phyloP scores from a whole-genome alignment of 192 early-diverging fungal species.

The Globomyces pollinis-pini region DNA sequence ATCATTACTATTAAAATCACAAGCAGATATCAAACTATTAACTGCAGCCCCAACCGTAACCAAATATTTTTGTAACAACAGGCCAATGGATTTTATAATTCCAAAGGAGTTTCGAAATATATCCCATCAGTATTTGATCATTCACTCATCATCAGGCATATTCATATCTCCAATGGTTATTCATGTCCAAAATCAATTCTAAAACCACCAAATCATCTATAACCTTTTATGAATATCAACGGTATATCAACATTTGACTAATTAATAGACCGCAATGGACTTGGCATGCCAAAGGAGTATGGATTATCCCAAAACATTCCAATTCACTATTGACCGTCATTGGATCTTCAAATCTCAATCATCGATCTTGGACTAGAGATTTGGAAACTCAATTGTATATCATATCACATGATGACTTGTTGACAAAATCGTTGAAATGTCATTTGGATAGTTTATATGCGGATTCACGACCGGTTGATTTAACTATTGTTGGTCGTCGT shows the following conservation, averaged over 20 bases:
- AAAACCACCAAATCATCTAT: too few relatives aligned
- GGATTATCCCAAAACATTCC: constrained; percentile 38
- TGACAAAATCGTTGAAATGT: background rate
- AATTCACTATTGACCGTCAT: constrained; percentile 67
- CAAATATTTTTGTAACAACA: too few relatives aligned
- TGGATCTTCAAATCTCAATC: constrained; percentile 90
- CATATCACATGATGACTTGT: background rate
- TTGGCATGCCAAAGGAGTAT: constrained; percentile 93
- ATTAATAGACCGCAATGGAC: constrained; percentile 82
- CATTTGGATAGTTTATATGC: background rate
- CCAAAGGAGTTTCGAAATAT: constrained; percentile 74
- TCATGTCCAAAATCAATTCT: constrained; percentile 47
- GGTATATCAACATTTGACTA: constrained; percentile 68
- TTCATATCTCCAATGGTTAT: constrained; percentile 70
- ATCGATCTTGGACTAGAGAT: constrained; percentile 84
- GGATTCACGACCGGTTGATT: background rate
- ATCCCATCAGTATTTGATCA: too few relatives aligned
- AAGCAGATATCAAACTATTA: constrained; percentile 61
- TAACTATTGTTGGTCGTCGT: background rate
- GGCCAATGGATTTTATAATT: constrained; percentile 90
- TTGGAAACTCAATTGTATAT: constrained; percentile 64
- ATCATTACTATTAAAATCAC: constrained; percentile 47
- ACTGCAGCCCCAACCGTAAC: constrained; percentile 51
- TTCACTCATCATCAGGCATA: too few relatives aligned
- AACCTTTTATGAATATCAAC: too few relatives aligned